These are phyloP conservation scores for Colletotrichum nymphaeae DNA, from an alignment of 2,329 filamentous ascomycete genomes.

Conservation along the genomic window DNA sequence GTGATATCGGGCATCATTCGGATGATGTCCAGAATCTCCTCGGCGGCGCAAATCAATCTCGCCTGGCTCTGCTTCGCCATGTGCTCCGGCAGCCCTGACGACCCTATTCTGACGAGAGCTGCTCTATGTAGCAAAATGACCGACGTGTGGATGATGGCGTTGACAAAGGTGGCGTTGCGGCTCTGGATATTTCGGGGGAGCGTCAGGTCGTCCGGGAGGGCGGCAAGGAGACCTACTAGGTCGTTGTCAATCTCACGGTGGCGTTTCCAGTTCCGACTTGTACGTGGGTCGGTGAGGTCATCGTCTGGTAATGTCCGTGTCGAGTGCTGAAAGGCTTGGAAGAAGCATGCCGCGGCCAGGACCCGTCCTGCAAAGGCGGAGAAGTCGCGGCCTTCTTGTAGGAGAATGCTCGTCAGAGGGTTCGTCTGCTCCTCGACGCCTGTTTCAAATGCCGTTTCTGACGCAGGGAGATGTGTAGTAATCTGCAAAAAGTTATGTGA, in stretches of 20 bases:
- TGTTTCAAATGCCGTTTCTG: conserved; percentile 69
- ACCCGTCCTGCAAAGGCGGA: conserved; percentile 69
- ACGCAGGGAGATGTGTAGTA: conserved; percentile 70
- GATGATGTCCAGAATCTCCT: conserved; percentile 76
- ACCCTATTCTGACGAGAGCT: conserved; percentile 76
- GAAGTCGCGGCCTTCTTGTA: conserved; percentile 59
- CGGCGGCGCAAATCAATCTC: conserved; percentile 75
- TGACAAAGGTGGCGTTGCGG: conserved; percentile 68
- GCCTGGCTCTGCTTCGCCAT: conserved; percentile 72
- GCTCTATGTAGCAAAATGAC: conserved; percentile 78
- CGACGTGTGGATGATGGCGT: conserved; percentile 76
- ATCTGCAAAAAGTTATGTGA: conserved; percentile 47
- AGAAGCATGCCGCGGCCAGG: conserved; percentile 70
- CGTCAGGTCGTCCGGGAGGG: conserved; percentile 68
- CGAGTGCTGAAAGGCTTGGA: conserved; percentile 67
- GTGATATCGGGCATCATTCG: conserved; percentile 62
- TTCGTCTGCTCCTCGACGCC: conserved; percentile 63
- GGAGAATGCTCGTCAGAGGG: conserved; percentile 61
- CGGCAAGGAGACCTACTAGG: conserved; percentile 68
- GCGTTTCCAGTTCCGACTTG: conserved; percentile 75
- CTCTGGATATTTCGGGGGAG: conserved; percentile 68
- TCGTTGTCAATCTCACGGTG: conserved; percentile 73
- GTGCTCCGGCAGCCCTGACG: conserved; percentile 52
- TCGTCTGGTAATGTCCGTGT: conserved; percentile 71
- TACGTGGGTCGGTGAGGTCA: conserved; percentile 66